These are phyloP conservation scores for Venturia nashicola DNA, from an alignment of 2,329 filamentous ascomycete genomes.

Conservation along the genomic window DNA sequence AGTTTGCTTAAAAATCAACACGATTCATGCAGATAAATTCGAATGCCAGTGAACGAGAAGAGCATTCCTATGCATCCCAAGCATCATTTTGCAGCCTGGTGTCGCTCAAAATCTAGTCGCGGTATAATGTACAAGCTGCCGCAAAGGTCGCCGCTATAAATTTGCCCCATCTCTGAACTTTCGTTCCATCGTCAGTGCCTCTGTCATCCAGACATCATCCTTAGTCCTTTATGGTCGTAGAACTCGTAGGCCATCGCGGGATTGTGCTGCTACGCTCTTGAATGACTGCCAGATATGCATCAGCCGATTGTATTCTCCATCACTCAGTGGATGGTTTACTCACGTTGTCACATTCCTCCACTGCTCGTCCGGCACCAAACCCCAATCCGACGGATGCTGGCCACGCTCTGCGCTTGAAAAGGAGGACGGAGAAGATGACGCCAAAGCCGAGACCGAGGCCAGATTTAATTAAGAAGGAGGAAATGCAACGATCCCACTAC, in stretches of 20 bases:
- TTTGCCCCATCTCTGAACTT: not conserved
- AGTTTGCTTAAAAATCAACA: not conserved
- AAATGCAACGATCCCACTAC: constrained; percentile 98
- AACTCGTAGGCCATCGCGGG: constrained; percentile 36
- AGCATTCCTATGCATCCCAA: not conserved
- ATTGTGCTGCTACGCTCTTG: constrained; percentile 36
- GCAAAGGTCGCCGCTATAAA: not conserved
- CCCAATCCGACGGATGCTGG: constrained; percentile 90
- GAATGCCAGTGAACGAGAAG: not conserved
- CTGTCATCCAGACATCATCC: not conserved
- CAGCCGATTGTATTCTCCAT: not conserved
- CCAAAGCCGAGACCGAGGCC: constrained; percentile 92
- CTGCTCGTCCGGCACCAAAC: constrained; percentile 91
- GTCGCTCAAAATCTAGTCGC: not conserved
- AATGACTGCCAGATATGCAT: constrained; percentile 29
- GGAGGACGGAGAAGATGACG: constrained; percentile 93
- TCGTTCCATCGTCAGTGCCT: not conserved
- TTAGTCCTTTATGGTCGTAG: constrained; percentile 26
- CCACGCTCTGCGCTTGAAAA: constrained; percentile 98
- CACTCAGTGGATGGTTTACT: constrained; percentile 15
- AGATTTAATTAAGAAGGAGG: constrained; percentile 93
- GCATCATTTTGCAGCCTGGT: not conserved
- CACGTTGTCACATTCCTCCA: constrained; percentile 89
- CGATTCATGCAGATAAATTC: not conserved
- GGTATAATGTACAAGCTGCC: not conserved